Evolutionary conservation across 495 filamentous ascomycete genomes (phyloP).

Genomic region (Alectoria sarmentosa): DNA sequence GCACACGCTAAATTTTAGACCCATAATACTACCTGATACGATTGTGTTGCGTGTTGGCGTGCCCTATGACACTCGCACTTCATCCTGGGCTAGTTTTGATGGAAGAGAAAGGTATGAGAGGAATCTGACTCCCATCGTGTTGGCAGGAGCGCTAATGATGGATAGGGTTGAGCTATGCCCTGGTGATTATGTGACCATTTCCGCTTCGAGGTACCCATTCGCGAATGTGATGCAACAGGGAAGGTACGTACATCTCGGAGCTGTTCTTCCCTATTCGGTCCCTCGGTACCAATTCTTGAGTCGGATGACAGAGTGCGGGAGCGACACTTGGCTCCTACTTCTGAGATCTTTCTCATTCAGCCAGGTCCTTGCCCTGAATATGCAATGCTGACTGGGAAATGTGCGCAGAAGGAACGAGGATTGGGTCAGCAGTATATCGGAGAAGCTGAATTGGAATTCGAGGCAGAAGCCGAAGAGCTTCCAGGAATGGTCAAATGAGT

Average conservation of each 20-base stretch:
- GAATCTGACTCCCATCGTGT: neutral
- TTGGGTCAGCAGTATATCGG: conserved; percentile 86
- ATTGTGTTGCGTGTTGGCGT: conserved; percentile 88
- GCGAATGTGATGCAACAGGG: conserved; percentile 76
- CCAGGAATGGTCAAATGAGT: conserved; percentile 28
- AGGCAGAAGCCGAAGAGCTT: conserved; percentile 63
- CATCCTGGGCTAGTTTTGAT: conserved; percentile 95
- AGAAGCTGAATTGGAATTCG: conserved; percentile 92
- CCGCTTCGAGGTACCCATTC: conserved; percentile 87
- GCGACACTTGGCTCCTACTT: no score
- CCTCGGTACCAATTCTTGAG: no score
- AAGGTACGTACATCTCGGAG: no score
- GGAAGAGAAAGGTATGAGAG: conserved; percentile 64
- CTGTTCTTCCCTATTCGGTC: no score
- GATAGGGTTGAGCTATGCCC: conserved; percentile 68
- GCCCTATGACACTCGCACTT: conserved; percentile 82
- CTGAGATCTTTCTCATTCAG: no score
- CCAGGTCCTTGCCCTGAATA: no score
- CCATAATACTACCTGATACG: conserved; percentile 91
- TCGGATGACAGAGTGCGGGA: no score
- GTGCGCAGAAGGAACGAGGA: conserved; percentile 70
- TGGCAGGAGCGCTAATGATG: conserved; percentile 12
- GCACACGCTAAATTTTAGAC: conserved; percentile 91
- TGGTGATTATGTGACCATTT: conserved; percentile 94
- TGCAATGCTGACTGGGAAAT: no score